Percentiles rank a stretch among this genome's conserved stretches.
Evolutionary conservation across 495 filamentous ascomycete genomes (phyloP).

Genomic region (Lophiotrema nucula): DNA sequence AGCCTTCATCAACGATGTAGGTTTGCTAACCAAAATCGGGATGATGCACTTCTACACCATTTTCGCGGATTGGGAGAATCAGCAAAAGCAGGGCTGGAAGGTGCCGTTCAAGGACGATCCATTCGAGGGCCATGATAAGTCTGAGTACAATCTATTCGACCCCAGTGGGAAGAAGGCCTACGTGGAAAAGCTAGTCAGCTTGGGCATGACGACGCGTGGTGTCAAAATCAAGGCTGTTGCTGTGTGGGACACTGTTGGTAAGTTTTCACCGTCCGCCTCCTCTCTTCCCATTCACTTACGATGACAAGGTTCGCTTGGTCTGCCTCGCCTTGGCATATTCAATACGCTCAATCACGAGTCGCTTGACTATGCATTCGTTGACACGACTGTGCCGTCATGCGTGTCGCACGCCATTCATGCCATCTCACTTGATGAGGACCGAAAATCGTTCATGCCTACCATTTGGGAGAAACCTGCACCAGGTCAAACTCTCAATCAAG

Average conservation of each 20-base stretch:
- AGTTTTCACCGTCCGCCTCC: background rate
- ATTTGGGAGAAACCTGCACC: constrained; percentile 35
- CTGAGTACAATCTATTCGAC: constrained; percentile 7
- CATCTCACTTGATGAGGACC: constrained; percentile 29
- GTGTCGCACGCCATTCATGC: constrained; percentile 33
- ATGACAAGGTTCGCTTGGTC: constrained; percentile 25
- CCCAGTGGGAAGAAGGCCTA: constrained; percentile 5
- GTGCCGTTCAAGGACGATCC: constrained; percentile 7
- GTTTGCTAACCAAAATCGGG: constrained; percentile 12
- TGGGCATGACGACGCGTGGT: constrained; percentile 6
- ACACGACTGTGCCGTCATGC: constrained; percentile 30
- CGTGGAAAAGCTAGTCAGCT: constrained; percentile 4
- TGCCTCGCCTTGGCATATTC: constrained; percentile 12
- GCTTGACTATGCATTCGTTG: constrained; percentile 28
- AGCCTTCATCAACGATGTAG: constrained; percentile 16
- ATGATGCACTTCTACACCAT: constrained; percentile 33
- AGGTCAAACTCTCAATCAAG: constrained; percentile 25
- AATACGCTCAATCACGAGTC: constrained; percentile 7
- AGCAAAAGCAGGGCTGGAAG: constrained; percentile 22
- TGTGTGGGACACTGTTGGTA: constrained; percentile 32
- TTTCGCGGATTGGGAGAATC: constrained; percentile 37
- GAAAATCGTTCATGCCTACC: constrained; percentile 31
- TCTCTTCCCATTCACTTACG: constrained; percentile 17
- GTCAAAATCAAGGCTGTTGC: constrained; percentile 27
- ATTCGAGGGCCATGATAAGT: constrained; percentile 8